These are phyloP conservation scores for Daldinia sp. DNA, from an alignment of 2,329 filamentous ascomycete genomes.

Conservation along the genomic window DNA sequence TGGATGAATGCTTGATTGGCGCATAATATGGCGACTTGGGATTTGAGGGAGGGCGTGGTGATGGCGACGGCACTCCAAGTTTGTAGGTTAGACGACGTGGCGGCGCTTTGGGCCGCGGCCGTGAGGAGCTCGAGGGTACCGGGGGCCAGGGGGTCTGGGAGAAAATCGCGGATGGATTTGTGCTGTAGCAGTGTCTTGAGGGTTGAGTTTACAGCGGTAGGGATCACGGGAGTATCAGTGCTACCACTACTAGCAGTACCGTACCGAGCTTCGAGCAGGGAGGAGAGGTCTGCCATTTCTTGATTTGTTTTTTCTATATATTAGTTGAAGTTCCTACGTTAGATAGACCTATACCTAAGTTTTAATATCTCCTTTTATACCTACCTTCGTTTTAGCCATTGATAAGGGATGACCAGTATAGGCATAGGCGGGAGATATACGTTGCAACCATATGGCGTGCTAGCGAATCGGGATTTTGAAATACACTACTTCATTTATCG, in stretches of 20 bases:
- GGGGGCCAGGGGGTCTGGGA: slow-evolving; percentile 33
- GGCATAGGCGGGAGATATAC: neutral
- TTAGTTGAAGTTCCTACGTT: neutral
- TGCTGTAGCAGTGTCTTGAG: slow-evolving; percentile 44
- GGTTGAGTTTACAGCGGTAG: slow-evolving; percentile 27
- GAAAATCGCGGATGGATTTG: slow-evolving; percentile 44
- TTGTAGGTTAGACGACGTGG: slow-evolving; percentile 49
- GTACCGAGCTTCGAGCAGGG: neutral
- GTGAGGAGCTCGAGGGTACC: slow-evolving; percentile 44
- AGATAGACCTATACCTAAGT: neutral
- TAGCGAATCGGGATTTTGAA: slow-evolving; percentile 24
- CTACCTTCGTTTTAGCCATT: neutral
- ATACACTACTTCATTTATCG: slow-evolving; percentile 12
- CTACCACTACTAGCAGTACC: neutral
- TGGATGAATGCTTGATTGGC: slow-evolving; percentile 47
- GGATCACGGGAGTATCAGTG: neutral
- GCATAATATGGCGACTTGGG: slow-evolving; percentile 40
- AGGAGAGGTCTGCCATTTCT: neutral
- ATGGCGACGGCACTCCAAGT: slow-evolving; percentile 48
- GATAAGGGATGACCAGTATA: neutral
- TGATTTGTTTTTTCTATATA: neutral
- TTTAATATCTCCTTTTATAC: neutral
- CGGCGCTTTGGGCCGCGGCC: slow-evolving; percentile 47
- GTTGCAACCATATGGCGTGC: slow-evolving; percentile 17
- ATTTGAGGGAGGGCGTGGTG: slow-evolving; percentile 41